Conservation (phyloP, 2,329 filamentous ascomycete species). For the Curvularia spicifera region DNA sequence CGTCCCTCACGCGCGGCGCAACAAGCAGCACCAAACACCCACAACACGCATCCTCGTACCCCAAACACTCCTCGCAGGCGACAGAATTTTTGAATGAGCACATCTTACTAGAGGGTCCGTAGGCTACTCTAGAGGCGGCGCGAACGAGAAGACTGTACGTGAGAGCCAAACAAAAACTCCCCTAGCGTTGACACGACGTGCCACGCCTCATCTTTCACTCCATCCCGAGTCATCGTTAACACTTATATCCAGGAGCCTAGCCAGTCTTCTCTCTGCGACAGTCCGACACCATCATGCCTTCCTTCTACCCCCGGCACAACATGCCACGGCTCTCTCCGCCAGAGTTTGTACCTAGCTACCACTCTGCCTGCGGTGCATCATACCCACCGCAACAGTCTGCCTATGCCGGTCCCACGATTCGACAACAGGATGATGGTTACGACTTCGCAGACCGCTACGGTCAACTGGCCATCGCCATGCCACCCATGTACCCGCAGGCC, state of each 20-base stretch:
- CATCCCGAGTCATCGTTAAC: conserved; percentile 24
- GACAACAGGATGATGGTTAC: conserved; percentile 54
- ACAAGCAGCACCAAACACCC: conserved; percentile 21
- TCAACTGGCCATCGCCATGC: conserved; percentile 51
- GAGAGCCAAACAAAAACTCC: conserved; percentile 7
- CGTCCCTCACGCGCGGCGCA: conserved; percentile 8
- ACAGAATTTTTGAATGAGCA: conserved; percentile 47
- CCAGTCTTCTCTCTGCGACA: conserved; percentile 52
- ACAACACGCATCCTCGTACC: conserved; percentile 2
- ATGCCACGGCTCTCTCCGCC: conserved; percentile 57
- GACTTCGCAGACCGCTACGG: conserved; percentile 57
- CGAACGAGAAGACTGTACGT: conserved; percentile 52
- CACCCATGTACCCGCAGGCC: conserved; percentile 50
- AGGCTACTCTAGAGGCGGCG: conserved; percentile 46
- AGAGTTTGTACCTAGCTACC: conserved; percentile 54
- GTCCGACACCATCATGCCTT: conserved; percentile 55
- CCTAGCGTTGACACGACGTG: conserved; percentile 3
- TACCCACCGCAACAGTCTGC: conserved; percentile 53
- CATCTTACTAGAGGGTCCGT: conserved; percentile 41
- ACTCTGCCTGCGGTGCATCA: conserved; percentile 54
- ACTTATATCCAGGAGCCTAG: conserved; percentile 42
- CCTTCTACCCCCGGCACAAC: conserved; percentile 57
- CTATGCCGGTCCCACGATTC: conserved; percentile 51
- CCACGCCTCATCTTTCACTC: conserved; percentile 3
- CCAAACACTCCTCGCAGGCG: conserved; percentile 16